Conservation (phyloP, 2,329 filamentous ascomycete genomes). For the Reticulascus tulasneorum region DNA sequence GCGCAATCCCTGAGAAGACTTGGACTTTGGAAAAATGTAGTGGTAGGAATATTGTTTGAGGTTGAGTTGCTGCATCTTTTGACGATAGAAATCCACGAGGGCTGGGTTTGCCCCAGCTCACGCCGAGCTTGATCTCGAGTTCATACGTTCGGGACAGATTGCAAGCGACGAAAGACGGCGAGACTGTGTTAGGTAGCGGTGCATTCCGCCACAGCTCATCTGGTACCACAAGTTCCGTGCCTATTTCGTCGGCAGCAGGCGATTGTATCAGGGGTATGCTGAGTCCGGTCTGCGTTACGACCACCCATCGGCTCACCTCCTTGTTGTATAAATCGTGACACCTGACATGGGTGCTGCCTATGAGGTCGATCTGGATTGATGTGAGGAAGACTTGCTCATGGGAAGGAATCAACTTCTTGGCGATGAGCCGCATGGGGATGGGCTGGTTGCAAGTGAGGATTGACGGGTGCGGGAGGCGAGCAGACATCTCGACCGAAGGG, state of each 20-base stretch:
- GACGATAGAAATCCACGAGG: conserved; percentile 24
- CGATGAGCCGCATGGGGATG: conserved; percentile 73
- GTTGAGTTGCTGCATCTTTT: conserved; percentile 27
- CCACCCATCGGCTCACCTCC: conserved; percentile 71
- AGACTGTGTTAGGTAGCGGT: conserved; percentile 77
- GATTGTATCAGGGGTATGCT: conserved; percentile 62
- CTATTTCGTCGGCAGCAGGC: conserved; percentile 50
- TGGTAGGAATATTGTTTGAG: conserved; percentile 75
- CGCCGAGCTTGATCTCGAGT: conserved; percentile 74
- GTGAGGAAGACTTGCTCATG: conserved; percentile 70
- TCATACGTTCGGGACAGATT: conserved; percentile 82
- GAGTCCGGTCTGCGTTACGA: conserved; percentile 69
- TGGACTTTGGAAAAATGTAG: conserved; percentile 70
- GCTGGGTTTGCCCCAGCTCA: conserved; percentile 62
- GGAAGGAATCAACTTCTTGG: conserved; percentile 69
- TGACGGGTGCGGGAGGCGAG: conserved; percentile 78
- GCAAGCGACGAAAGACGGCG: conserved; percentile 83
- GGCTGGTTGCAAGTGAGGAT: conserved; percentile 88
- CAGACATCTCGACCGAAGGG: conserved; percentile 72
- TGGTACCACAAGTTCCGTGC: conserved; percentile 67
- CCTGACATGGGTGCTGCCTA: conserved; percentile 74
- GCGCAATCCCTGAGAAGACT: conserved; percentile 83
- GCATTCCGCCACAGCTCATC: conserved; percentile 67
- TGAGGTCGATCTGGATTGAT: conserved; percentile 75
- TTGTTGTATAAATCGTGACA: conserved; percentile 70